Conservation (phyloP, 202 grass and related monocot species). For the Carex sylvatica region DNA sequence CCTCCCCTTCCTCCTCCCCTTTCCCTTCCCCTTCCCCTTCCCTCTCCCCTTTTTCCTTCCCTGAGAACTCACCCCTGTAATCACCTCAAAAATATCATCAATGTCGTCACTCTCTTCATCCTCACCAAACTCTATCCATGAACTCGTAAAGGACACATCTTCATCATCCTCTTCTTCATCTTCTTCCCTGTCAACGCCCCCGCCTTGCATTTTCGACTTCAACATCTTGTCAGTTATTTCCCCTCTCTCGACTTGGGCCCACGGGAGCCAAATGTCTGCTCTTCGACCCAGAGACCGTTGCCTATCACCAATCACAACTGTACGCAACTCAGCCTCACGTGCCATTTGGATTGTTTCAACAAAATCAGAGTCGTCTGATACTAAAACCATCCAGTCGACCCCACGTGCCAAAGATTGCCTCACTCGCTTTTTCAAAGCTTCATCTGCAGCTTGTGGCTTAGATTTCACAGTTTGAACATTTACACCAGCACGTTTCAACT, state of each 20-base stretch:
- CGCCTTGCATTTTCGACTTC: slow-evolving; percentile 28
- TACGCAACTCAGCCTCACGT: slow-evolving; percentile 60
- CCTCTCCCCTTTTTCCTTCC: not conserved
- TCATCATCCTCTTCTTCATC: slow-evolving; percentile 25
- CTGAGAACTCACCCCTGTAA: not conserved
- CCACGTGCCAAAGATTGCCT: slow-evolving; percentile 61
- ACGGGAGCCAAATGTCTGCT: slow-evolving; percentile 85
- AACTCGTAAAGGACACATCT: slow-evolving; percentile 30
- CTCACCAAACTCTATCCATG: slow-evolving; percentile 29
- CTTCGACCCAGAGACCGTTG: slow-evolving; percentile 45
- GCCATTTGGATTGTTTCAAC: slow-evolving; percentile 67
- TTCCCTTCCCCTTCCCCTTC: not conserved
- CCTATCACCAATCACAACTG: slow-evolving; percentile 68
- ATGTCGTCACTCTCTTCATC: slow-evolving; percentile 41
- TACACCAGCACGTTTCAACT: slow-evolving; percentile 79
- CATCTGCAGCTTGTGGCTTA: slow-evolving; percentile 95
- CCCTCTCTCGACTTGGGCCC: slow-evolving; percentile 71
- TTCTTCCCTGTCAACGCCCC: slow-evolving; percentile 10
- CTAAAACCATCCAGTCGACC: slow-evolving; percentile 72
- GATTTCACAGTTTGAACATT: slow-evolving; percentile 65
- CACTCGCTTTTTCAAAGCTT: slow-evolving; percentile 74
- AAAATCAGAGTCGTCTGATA: slow-evolving; percentile 89
- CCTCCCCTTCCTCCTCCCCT: not conserved
- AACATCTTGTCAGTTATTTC: slow-evolving; percentile 63
- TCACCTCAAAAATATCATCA: slow-evolving; percentile 17